Base-by-base conservation (phyloP, 129 eudicot genomes). In the Erigeron canadensis region DNA sequence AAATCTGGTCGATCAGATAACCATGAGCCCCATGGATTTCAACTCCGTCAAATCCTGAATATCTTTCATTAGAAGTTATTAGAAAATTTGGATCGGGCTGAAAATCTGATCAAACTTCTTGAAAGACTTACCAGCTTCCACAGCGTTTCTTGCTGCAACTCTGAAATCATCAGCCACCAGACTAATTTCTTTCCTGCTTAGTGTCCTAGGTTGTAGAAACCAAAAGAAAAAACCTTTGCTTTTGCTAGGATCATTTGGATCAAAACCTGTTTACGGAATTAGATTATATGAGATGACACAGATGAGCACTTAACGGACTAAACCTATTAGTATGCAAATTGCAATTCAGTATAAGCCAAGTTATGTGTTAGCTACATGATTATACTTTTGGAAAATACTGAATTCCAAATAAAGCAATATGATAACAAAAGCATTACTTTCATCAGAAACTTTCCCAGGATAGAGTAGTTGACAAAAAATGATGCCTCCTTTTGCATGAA, bases 101-200 rank as follows among this genome's bases (percentile, higher is more conserved):
- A 61, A 69, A 50, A 10, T 21, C 2, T 10, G 39, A 18, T 0
- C 53, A 7, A 41, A 55, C 16, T 41, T 6, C 10, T 9, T 21
- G 4, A 12, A 19, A 47, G 4, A 57, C 44, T 60, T 12, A 71
- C 81, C 82, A 6, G 86, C 86, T 82, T 65, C 82, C 11, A 82
- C 63, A 9, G 82, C 64, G 41, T 82, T 77, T 38, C 73, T 67
- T 37, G 85, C 85, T 39, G 85, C 85, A 23, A 59, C 59, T 28
- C 82, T 70, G 38, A 47, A 81, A 15, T 81, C 75, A 12, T 81
- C 67, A 56, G 46, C 63, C 16, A 81, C 42, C 3, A 15, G 22
- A 28, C 16, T 39, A 44, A 81, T 67, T 55, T 81, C 80, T 3
- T 10, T 57, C 37, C 15, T 69, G 13, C 15, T 55, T 69, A 73